These are phyloP conservation scores for Diaporthe batatas DNA, from an alignment of 2,329 filamentous ascomycete genomes.

Conservation along the genomic window DNA sequence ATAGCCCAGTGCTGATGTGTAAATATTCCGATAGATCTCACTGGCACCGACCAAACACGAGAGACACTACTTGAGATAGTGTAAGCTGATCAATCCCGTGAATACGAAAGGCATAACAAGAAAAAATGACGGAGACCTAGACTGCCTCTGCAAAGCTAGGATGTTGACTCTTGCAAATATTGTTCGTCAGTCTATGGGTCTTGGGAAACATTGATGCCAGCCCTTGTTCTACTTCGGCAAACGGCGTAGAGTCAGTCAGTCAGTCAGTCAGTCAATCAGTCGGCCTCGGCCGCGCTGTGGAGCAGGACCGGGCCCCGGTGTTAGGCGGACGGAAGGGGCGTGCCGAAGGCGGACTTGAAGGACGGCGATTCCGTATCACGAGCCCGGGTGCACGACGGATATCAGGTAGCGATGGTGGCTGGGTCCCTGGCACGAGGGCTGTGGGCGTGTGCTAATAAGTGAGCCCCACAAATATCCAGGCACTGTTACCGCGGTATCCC, in stretches of 20 bases:
- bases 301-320: background rate
- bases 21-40: too few relatives aligned
- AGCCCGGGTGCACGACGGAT: background rate
- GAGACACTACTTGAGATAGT: background rate
- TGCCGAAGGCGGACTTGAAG: conserved; percentile 1
- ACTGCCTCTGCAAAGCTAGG: background rate
- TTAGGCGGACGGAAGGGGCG: background rate
- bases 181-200: too few relatives aligned
- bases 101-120: background rate
- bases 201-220: background rate
- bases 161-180: too few relatives aligned
- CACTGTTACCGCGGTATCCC: background rate
- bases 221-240: background rate
- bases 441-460: background rate
- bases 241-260: background rate
- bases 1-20: background rate
- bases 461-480: conserved; percentile 5
- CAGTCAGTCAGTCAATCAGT: background rate
- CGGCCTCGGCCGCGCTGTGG: background rate
- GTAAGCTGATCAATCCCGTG: background rate
- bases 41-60: background rate
- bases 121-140: too few relatives aligned
- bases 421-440: background rate
- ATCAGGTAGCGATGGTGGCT: conserved; percentile 27
- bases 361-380: too few relatives aligned